Evolutionary conservation across 257 asterid species (phyloP), one percentile per base, ranked within the genome.

Genomic region (Anisodus tanguticus): DNA sequence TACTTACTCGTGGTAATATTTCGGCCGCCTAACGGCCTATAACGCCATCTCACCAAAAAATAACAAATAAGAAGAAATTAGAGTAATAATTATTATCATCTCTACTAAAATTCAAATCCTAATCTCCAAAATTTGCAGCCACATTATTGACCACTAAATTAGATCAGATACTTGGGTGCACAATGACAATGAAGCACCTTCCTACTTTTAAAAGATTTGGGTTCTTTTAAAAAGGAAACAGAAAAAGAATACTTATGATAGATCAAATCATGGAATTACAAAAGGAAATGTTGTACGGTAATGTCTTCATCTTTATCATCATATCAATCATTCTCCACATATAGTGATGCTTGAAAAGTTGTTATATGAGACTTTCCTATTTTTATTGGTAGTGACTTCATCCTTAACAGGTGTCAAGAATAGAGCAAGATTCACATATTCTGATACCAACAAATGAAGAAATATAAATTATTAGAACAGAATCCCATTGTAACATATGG

Each of bases 191-290:
- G 80, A 72, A 4, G 45, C 47, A 51, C 51, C 81, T 51, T 74
- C 31, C 62, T 11, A 74, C n/a, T 74, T 74, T 6, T 47, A 49
- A 49, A 49, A 74, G 9, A 6, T 11, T 22, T 74, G 19, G 11
- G 19, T 49, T 49, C 9, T 51, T 49, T 76, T 3, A 49, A 8
- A 43, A 51, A 76, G 63, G n/a, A 19, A 76, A 51, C 41, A 13
- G 13, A 12, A 51, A 76, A 76, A 26, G 81, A 76, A 49, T 74
- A 74, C 17, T 22, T 49, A 68, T 76, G 81, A 51, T 76, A 51
- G n/a, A 76, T 76, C 81, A 76, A 51, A 76, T 76, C 81, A 76
- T 49, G 63, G 81, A 12, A 35, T 11, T 19, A 71, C 4, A 45
- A 74, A 16, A 47, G 43, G 19, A 47, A 74, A 47, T 72, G 60